These are phyloP conservation scores for Aspergillus sp. DNA, from an alignment of 2,329 filamentous ascomycete species.

Conservation along the genomic window DNA sequence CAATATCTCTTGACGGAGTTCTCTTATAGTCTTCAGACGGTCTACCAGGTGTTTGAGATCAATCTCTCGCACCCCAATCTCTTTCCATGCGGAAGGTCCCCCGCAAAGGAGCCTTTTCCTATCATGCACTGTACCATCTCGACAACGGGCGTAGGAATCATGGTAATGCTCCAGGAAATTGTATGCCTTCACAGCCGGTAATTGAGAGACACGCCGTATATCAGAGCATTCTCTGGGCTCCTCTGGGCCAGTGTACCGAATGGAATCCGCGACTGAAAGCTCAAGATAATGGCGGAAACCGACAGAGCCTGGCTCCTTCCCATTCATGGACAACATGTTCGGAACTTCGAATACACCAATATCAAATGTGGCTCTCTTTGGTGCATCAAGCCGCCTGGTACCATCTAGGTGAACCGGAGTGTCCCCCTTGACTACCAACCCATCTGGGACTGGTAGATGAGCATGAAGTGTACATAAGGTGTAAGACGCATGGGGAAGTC, in stretches of 20 bases:
- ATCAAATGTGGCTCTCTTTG: slow-evolving; percentile 38
- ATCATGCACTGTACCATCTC: slow-evolving; percentile 30
- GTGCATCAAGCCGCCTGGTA: slow-evolving; percentile 19
- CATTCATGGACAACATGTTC: slow-evolving; percentile 44
- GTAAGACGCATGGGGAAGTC: slow-evolving; percentile 37
- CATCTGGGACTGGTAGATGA: slow-evolving; percentile 38
- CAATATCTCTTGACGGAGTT: slow-evolving; percentile 31
- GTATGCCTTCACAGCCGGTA: slow-evolving; percentile 27
- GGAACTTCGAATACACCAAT: slow-evolving; percentile 44
- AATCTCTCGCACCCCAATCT: slow-evolving; percentile 37
- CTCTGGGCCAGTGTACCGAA: slow-evolving; percentile 18
- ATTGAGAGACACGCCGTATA: slow-evolving; percentile 16
- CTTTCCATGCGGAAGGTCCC: slow-evolving; percentile 36
- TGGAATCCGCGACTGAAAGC: slow-evolving; percentile 36
- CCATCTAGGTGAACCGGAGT: slow-evolving; percentile 18
- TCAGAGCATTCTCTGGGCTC: slow-evolving; percentile 13
- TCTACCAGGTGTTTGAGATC: slow-evolving; percentile 27
- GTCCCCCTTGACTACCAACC: slow-evolving; percentile 24
- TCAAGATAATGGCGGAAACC: slow-evolving; percentile 46
- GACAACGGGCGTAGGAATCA: slow-evolving; percentile 32
- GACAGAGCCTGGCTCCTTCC: slow-evolving; percentile 42
- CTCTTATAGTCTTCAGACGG: slow-evolving; percentile 28
- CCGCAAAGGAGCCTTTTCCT: slow-evolving; percentile 32
- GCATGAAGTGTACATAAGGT: slow-evolving; percentile 40
- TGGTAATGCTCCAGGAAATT: slow-evolving; percentile 30